Base-by-base conservation (phyloP, 345 rosid genomes). In the Kandelia obovata region DNA sequence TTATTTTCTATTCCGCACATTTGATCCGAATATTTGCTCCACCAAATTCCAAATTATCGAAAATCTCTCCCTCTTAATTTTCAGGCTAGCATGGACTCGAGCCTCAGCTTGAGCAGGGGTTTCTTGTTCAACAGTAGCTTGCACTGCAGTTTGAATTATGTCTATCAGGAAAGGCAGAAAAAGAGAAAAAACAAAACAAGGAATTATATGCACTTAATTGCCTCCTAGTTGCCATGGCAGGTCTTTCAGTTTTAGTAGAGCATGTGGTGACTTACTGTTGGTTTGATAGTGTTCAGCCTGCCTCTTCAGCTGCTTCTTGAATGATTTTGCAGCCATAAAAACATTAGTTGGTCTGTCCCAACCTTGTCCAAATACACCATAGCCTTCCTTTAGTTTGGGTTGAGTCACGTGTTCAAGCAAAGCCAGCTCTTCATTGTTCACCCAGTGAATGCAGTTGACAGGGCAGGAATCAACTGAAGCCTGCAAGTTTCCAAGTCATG, bases 391-490 rank as follows among this genome's bases (percentile, higher is more conserved):
- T 0, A 59, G 81, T 71, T 77, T 83, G 39, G 93, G 89, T 51
- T 69, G 87, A 11, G 53, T 64, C 57, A 88, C 62, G 64, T 80
- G 83, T 73, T 88, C 90, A 7, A 84, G 88, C 73, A 84, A 75
- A n/a, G 62, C 71, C 55, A 86, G 25, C 47, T 88, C 90, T 70
- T 84, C 84, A 31, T 62, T 78, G 7, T 79, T 81, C 68, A 86
- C 89, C 93, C 86, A 77, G 60, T 83, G 70, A 53, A 84, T 88
- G 79, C 89, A 86, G 77, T 86, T 84, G 75, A 86, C 86, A 0
- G 91, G 94, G 73, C 91, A 86, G 0, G 89, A 86, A 26, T 86
- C 89, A 35, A 84, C 83, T 0, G 87, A 75, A 20, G 86, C 85
- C 89, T 83, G 79, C 16, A 71, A 57, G 35, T 23, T 58, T 51